Percentiles rank a stretch among this genome's conserved stretches.
phyloP scores from a whole-genome alignment of 2,329 filamentous ascomycete genomes.

The Zalaria obscura region DNA sequence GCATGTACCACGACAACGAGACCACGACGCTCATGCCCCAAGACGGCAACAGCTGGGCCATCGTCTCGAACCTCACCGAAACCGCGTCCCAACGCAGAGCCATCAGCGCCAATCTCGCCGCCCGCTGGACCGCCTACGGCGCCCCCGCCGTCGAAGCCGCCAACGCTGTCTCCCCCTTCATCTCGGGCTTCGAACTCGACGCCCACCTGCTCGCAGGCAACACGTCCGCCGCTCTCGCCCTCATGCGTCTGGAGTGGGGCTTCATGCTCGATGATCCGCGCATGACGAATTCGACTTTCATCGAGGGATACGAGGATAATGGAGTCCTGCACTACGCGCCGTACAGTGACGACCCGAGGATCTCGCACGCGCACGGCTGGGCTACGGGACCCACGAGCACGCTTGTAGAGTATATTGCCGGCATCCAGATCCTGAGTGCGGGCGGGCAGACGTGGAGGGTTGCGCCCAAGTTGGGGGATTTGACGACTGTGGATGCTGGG shows the following conservation, averaged over 20 bases:
- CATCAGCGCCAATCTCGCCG: constrained; percentile 23
- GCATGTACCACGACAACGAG: constrained; percentile 24
- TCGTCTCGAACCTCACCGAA: constrained; percentile 20
- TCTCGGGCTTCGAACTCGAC: constrained; percentile 28
- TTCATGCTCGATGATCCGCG: constrained; percentile 25
- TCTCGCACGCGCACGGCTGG: constrained; percentile 38
- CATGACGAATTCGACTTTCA: constrained; percentile 29
- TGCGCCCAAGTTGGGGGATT: constrained; percentile 4
- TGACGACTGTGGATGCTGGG: constrained; percentile 4
- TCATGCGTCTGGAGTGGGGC: constrained; percentile 27
- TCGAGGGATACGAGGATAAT: constrained; percentile 27
- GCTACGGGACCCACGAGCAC: constrained; percentile 32
- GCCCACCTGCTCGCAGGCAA: constrained; percentile 26
- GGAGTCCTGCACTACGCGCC: constrained; percentile 33
- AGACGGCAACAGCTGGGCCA: constrained; percentile 33
- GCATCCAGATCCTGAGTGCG: constrained; percentile 22
- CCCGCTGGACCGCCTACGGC: constrained; percentile 31
- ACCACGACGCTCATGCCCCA: constrained; percentile 33
- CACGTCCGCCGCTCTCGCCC: constrained; percentile 24
- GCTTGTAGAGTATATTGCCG: constrained; percentile 27
- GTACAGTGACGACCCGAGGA: constrained; percentile 18
- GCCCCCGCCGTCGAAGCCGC: constrained; percentile 29
- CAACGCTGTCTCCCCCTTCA: constrained; percentile 27
- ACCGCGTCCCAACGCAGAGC: constrained; percentile 10
- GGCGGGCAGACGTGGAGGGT: constrained; percentile 8